phyloP scores from a whole-genome alignment of 176 grass and related monocot species.

The Lolium multiflorum region DNA sequence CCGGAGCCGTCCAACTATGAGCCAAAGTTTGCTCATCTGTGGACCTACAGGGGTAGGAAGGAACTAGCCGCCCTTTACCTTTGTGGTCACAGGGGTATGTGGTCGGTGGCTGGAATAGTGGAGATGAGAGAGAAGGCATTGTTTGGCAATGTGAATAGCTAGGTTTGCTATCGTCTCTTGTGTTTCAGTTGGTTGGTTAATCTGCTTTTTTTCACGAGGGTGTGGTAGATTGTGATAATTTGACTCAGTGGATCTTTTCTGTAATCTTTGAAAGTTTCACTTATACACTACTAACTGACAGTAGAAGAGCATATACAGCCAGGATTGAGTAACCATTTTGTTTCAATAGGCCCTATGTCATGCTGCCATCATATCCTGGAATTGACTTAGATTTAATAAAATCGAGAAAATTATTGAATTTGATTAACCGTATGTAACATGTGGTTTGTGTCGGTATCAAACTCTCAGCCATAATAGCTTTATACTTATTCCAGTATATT shows the following conservation, averaged over 20 bases:
- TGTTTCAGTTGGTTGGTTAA: neutral
- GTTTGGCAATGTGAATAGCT: too few species aligned
- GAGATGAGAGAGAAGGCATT: too few species aligned
- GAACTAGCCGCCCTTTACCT: too few species aligned
- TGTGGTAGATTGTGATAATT: neutral
- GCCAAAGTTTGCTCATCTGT: too few species aligned
- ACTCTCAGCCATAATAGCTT: neutral
- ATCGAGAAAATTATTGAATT: neutral
- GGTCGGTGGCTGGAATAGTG: too few species aligned
- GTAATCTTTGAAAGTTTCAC: neutral
- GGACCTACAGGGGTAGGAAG: too few species aligned
- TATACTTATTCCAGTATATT: neutral
- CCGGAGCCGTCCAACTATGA: too few species aligned
- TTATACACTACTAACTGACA: too few species aligned
- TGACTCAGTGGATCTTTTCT: neutral
- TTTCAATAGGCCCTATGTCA: neutral
- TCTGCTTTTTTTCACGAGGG: neutral
- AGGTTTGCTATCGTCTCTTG: too few species aligned
- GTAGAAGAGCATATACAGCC: too few species aligned
- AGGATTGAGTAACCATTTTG: constrained; percentile 11
- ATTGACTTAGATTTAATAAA: neutral
- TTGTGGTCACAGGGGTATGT: too few species aligned
- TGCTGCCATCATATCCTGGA: neutral
- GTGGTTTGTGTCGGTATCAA: neutral
- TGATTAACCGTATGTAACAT: constrained; percentile 1